These are phyloP conservation scores for Scedosporium aurantiacum DNA, from an alignment of 2,329 filamentous ascomycete species.

Conservation along the genomic window DNA sequence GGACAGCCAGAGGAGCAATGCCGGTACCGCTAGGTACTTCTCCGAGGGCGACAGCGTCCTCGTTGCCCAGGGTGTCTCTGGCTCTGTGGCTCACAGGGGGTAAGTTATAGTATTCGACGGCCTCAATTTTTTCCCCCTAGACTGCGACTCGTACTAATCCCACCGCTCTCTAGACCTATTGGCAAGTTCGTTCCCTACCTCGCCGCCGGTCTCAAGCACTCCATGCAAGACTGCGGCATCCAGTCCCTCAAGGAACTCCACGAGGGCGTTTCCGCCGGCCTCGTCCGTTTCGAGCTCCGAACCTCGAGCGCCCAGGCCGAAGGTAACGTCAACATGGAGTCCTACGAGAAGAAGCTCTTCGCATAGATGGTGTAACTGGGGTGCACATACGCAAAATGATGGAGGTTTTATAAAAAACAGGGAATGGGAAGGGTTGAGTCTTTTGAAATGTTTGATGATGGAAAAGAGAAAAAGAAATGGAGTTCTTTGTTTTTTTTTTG, in stretches of 20 bases:
- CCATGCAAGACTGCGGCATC: slow-evolving; percentile 87
- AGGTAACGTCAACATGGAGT: slow-evolving; percentile 96
- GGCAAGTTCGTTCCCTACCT: slow-evolving; percentile 95
- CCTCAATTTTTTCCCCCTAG: not conserved
- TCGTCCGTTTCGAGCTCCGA: slow-evolving; percentile 83
- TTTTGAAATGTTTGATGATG: not conserved
- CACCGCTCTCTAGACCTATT: slow-evolving; percentile 48
- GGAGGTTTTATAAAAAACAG: not conserved
- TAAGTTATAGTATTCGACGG: slow-evolving; percentile 21
- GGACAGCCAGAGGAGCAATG: slow-evolving; percentile 72
- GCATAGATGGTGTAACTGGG: slow-evolving; percentile 40
- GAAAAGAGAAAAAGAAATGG: not conserved
- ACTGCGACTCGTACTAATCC: slow-evolving; percentile 16
- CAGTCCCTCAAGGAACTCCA: slow-evolving; percentile 70
- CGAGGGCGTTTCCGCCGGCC: slow-evolving; percentile 59
- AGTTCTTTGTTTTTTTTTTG: not conserved
- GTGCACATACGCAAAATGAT: not conserved
- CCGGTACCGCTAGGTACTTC: slow-evolving; percentile 95
- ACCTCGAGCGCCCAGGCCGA: slow-evolving; percentile 92
- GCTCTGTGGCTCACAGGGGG: slow-evolving; percentile 68
- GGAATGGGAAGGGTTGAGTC: too few species aligned
- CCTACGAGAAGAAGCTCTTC: slow-evolving; percentile 99
- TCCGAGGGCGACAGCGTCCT: slow-evolving; percentile 91
- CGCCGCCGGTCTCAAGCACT: slow-evolving; percentile 91
- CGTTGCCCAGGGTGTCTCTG: slow-evolving; percentile 93